Evolutionary conservation across 805 yeast species (phyloP).

Genomic region (Starmerella stigmatis): DNA sequence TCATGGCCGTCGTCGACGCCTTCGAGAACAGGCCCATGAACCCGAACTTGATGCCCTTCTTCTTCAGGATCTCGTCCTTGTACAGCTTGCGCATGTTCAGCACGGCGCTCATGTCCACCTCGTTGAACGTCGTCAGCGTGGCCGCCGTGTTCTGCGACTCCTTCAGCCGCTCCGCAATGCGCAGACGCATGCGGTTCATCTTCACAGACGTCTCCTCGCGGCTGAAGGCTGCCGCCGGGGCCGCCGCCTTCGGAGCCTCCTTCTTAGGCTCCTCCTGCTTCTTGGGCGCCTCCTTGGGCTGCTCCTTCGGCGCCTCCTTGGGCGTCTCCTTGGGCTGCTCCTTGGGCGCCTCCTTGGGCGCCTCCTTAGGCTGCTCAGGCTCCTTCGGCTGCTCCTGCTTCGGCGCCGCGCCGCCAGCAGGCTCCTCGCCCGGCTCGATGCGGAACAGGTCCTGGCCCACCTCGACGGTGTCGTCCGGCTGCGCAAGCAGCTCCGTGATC

Average conservation of each 20-base stretch:
- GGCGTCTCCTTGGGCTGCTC: conserved; percentile 27
- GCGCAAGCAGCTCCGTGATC: conserved; percentile 68
- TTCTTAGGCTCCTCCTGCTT: conserved; percentile 26
- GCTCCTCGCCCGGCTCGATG: conserved; percentile 69
- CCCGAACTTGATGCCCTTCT: conserved; percentile 88
- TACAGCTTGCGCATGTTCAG: conserved; percentile 91
- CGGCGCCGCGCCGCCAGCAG: conserved; percentile 42
- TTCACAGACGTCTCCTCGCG: conserved; percentile 86
- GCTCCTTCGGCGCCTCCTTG: conserved; percentile 32
- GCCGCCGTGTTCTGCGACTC: conserved; percentile 99
- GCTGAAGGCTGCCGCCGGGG: conserved; percentile 41
- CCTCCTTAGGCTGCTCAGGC: conserved; percentile 22
- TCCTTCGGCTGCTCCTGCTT: conserved; percentile 24
- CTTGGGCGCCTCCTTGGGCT: conserved; percentile 25
- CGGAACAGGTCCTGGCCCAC: conserved; percentile 88
- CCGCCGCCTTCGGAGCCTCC: conserved; percentile 23
- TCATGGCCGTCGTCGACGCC: conserved; percentile 85
- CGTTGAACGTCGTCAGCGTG: conserved; percentile 93
- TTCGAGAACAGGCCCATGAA: conserved; percentile 98
- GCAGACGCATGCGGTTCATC: conserved; percentile 98
- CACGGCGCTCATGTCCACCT: conserved; percentile 88
- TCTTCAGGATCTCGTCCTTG: conserved; percentile 92
- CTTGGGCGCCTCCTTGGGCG: conserved; percentile 29
- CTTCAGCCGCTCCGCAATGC: conserved; percentile 98
- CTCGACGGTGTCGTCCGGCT: conserved; percentile 83